Evolutionary conservation across 176 grass and related monocot species (phyloP).

Genomic region (Melocanna baccifera): DNA sequence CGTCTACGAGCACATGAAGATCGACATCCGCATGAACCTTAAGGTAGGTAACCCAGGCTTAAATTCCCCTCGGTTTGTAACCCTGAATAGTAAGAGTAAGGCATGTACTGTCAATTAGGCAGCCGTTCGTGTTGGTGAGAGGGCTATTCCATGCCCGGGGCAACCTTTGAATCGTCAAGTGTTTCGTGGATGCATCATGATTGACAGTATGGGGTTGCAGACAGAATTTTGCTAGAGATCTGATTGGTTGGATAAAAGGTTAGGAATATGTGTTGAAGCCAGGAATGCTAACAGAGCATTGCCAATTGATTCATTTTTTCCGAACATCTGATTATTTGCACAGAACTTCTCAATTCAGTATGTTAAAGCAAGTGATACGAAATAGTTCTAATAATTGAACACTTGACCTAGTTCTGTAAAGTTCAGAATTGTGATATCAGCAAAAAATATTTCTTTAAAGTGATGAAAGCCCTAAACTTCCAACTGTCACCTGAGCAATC

Average conservation of each 20-base stretch:
- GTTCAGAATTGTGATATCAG: not conserved
- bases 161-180: not conserved
- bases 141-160: not conserved
- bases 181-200: not conserved
- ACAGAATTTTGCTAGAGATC: not conserved
- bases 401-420: not conserved
- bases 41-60: slow-evolving; percentile 35
- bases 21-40: slow-evolving; percentile 92
- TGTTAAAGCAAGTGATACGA: not conserved
- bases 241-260: not conserved
- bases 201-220: not conserved
- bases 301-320: not conserved
- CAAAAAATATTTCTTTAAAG: not conserved
- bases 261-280: not conserved
- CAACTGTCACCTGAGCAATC: not conserved
- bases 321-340: not conserved
- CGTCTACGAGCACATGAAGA: slow-evolving; percentile 73
- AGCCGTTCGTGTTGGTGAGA: not conserved
- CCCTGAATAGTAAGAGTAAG: not conserved
- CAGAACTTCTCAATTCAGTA: not conserved
- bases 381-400: not conserved
- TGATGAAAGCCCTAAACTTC: not conserved
- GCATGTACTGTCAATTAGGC: not conserved
- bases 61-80: not conserved
- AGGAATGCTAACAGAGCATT: not conserved